Percentiles rank a stretch among this genome's conserved stretches.
Evolutionary conservation across 116 monocot species (phyloP).

Genomic region (Posidonia oceanica): DNA sequence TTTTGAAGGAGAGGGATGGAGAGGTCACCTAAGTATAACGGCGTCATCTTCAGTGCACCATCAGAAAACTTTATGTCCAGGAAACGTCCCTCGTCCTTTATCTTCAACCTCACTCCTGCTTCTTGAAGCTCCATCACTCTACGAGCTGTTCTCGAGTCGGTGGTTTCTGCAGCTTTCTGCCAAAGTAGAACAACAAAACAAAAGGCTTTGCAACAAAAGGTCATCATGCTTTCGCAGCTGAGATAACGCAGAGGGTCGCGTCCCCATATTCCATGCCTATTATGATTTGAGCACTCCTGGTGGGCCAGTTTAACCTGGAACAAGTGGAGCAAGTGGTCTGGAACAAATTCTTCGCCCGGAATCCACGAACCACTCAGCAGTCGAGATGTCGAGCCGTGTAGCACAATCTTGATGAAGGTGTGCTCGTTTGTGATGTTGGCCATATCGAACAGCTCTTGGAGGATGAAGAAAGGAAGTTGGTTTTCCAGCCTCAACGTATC

Average conservation of each 20-base stretch:
- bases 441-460: not conserved
- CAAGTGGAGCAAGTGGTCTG: not conserved
- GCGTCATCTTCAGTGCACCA: not conserved
- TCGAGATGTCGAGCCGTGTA: too few species aligned
- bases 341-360: not conserved
- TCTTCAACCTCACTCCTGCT: not conserved
- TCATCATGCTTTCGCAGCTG: not conserved
- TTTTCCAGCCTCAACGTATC: not conserved
- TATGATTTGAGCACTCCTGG: too few species aligned
- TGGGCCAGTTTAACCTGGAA: not conserved
- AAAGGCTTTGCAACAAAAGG: not conserved
- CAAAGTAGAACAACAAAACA: not conserved
- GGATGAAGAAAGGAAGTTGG: slow-evolving; percentile 3
- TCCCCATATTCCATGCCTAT: too few species aligned
- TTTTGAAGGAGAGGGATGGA: not conserved
- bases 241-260: not conserved
- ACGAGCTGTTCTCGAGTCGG: not conserved
- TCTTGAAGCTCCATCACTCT: not conserved
- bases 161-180: not conserved
- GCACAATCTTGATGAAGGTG: not conserved
- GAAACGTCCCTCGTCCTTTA: not conserved
- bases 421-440: not conserved
- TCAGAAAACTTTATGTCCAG: not conserved
- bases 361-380: too few species aligned
- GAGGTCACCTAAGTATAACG: not conserved